Evolutionary conservation across 768 basidiomycete species (phyloP).

Genomic region (Rhizopogon vinicolor): DNA sequence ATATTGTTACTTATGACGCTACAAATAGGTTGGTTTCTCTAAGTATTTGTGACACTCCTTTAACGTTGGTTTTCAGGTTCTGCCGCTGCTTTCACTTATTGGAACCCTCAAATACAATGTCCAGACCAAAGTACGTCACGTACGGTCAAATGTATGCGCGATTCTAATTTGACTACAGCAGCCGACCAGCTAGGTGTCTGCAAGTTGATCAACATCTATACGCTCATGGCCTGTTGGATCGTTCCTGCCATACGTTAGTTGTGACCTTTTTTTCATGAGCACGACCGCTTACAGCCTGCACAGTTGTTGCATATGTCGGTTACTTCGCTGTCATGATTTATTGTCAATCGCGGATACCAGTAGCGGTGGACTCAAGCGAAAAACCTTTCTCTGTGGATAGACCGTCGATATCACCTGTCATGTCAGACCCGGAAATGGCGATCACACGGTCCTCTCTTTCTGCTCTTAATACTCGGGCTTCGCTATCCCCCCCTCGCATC

Average conservation of each 20-base stretch:
- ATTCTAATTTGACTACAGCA: constrained; percentile 20
- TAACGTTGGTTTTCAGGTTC: constrained; percentile 26
- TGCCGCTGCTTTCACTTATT: constrained; percentile 38
- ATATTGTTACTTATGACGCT: constrained; percentile 38
- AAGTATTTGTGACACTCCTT: not conserved
- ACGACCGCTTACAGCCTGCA: not conserved
- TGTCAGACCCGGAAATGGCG: constrained; percentile 16
- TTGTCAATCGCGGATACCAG: constrained; percentile 26
- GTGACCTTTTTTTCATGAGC: constrained; percentile 3
- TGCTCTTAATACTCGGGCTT: not conserved
- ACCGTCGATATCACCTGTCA: constrained; percentile 12
- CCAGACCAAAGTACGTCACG: constrained; percentile 34
- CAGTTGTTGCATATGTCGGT: constrained; percentile 41
- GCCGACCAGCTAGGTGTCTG: constrained; percentile 41
- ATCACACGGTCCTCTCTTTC: not conserved
- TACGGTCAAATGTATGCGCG: not conserved
- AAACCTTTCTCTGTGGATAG: not conserved
- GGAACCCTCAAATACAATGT: constrained; percentile 41
- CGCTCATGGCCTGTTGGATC: constrained; percentile 50
- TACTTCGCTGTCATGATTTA: constrained; percentile 36
- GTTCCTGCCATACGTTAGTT: constrained; percentile 47
- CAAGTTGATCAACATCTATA: constrained; percentile 41
- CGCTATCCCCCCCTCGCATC: not conserved
- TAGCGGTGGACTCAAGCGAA: constrained; percentile 10
- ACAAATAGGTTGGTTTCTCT: constrained; percentile 39